Conservation (phyloP, 495 filamentous ascomycete species). For the Penicillium pulvis region DNA sequence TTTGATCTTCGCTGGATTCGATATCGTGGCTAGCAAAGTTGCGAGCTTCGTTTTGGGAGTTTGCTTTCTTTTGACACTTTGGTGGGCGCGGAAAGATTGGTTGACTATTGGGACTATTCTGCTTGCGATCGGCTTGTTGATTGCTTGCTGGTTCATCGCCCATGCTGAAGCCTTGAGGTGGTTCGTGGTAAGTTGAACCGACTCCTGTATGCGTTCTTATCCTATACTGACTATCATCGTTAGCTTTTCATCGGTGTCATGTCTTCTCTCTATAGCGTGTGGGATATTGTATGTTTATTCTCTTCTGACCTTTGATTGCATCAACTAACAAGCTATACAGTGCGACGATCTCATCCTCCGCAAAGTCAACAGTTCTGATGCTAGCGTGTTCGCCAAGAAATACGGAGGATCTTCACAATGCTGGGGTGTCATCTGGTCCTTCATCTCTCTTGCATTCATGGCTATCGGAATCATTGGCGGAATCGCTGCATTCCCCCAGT, state of each 20-base stretch:
- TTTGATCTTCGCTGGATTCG: conserved; percentile 77
- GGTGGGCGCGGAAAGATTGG: conserved; percentile 81
- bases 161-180: conserved; percentile 73
- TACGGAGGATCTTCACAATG: conserved; percentile 81
- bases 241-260: conserved; percentile 79
- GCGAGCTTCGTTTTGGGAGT: conserved; percentile 71
- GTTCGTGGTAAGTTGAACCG: conserved; percentile 55
- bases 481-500: conserved; percentile 73
- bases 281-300: conserved; percentile 69
- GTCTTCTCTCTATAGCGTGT: conserved; percentile 74
- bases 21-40: conserved; percentile 78
- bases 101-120: conserved; percentile 70
- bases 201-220: too few species aligned
- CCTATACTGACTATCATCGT: neutral
- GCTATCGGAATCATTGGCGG: conserved; percentile 68
- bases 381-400: conserved; percentile 75
- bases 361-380: conserved; percentile 79
- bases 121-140: conserved; percentile 67
- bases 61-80: conserved; percentile 74
- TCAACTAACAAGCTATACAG: conserved; percentile 22
- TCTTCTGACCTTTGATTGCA: neutral
- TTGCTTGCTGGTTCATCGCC: conserved; percentile 78
- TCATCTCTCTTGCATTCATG: conserved; percentile 72
- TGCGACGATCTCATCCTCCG: conserved; percentile 83
- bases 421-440: conserved; percentile 79